Evolutionary conservation across 1,284 basidiomycete species (phyloP).

Genomic region (Melampsora medusae): DNA sequence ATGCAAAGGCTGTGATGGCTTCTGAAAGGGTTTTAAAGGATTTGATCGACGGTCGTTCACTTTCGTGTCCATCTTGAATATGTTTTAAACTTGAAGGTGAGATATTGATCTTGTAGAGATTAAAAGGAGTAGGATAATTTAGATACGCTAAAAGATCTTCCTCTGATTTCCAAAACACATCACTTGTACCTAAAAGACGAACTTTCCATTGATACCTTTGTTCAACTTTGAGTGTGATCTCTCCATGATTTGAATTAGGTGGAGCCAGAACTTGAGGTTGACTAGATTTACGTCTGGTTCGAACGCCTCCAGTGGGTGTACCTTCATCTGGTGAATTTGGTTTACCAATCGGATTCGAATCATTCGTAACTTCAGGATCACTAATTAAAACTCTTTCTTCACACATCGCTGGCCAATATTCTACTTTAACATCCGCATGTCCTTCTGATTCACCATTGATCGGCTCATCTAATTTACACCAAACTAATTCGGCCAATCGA

Average conservation of each 20-base stretch:
- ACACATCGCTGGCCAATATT: constrained; percentile 70
- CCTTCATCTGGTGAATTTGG: neutral
- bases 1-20: constrained; percentile 46
- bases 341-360: neutral
- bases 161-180: constrained; percentile 44
- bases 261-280: neutral
- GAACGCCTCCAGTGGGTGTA: neutral
- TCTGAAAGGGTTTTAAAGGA: constrained; percentile 17
- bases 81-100: constrained; percentile 23
- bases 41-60: constrained; percentile 24
- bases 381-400: constrained; percentile 46
- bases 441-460: constrained; percentile 58
- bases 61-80: constrained; percentile 40
- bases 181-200: constrained; percentile 29
- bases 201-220: constrained; percentile 44
- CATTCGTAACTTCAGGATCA: neutral
- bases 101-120: constrained; percentile 44
- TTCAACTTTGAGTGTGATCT: constrained; percentile 37
- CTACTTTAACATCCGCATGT: constrained; percentile 58
- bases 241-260: constrained; percentile 10
- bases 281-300: neutral
- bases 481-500: constrained; percentile 69
- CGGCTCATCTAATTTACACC: constrained; percentile 64
- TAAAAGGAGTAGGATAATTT: constrained; percentile 3
- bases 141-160: constrained; percentile 17